Base-by-base conservation (phyloP, 352 stramenopile genomes). In the Phytopythium ostracodes region DNA sequence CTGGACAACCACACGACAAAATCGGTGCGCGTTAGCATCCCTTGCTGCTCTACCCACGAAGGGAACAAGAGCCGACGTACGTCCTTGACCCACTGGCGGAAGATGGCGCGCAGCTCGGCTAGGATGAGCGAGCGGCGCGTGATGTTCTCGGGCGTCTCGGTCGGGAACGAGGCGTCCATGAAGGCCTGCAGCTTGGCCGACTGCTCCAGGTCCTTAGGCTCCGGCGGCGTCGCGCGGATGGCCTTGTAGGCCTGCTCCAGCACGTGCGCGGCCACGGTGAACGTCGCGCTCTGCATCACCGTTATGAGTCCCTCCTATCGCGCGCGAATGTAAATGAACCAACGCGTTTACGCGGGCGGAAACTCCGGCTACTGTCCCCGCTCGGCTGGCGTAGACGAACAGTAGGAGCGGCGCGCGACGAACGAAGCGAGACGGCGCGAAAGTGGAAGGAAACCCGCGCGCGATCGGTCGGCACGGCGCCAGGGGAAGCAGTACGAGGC, bases 241-340 rank as follows among this genome's bases (percentile, higher is more conserved):
- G 87, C 81, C 75, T 93, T 93, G 75, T 96, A 96, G 35, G 87
- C 87, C 76, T 96, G 87, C 64, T 96, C 84, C 40, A 96, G 77
- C 62, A 91, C 77, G 59, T 90, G 79, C 29, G 82, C 68, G 58
- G 81, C 77, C 65, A 92, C 85, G 8, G 70, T 77, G 58, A 91
- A 88, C 58, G 79, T 75, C 63, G 72, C 62, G 77, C 78, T 92
- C 71, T 87, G 77, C 77, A 87, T 87, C 22, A 17, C 33, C 10
- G 29, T 4, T 33, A 7, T 20, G 0, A 25, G 5, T 49, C 42
- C 22, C 18, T 24, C 20, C 42, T n/a, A 49, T 20, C n/a, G 42
- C 18, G 8, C 42, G 42, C 42, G 33, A 12, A 10, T 2, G 7
- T 11, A 11, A 38, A 38, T 38, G 33, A 38, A 5, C 10, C 6